Conservation (phyloP, 1,284 basidiomycete genomes). For the Mycosarcoma mackinlayi region DNA sequence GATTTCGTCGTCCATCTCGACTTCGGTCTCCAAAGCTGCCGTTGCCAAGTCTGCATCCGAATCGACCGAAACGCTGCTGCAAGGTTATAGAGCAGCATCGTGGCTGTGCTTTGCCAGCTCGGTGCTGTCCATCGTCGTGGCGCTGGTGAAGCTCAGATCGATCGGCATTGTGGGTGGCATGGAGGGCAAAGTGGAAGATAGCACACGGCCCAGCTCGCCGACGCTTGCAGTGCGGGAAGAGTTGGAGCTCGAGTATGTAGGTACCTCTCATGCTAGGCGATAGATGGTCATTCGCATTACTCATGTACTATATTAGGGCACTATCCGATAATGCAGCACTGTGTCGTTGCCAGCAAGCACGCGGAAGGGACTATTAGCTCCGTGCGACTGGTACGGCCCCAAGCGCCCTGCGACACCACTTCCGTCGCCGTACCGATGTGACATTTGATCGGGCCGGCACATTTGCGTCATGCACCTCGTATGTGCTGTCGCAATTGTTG, state of each 20-base stretch:
- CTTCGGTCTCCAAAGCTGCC: constrained; percentile 40
- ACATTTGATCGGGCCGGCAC: too few species aligned
- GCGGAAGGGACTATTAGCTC: too few species aligned
- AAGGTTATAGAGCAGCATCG: constrained; percentile 54
- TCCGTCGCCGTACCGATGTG: too few species aligned
- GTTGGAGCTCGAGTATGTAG: constrained; percentile 17
- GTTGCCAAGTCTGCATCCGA: constrained; percentile 7
- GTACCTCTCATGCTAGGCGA: constrained; percentile 15
- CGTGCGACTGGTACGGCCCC: too few species aligned
- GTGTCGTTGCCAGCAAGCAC: too few species aligned
- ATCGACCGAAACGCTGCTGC: constrained; percentile 28
- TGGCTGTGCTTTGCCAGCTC: constrained; percentile 57
- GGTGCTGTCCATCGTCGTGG: constrained; percentile 35
- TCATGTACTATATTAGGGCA: not conserved
- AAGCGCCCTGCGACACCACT: too few species aligned
- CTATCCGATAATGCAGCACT: not conserved
- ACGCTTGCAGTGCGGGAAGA: not conserved
- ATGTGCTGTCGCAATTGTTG: too few species aligned
- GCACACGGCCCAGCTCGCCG: constrained; percentile 7
- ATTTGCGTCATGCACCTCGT: too few species aligned
- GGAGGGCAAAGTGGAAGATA: constrained; percentile 43
- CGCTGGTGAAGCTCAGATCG: constrained; percentile 37
- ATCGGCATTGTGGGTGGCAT: constrained; percentile 55
- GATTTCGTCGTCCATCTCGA: constrained; percentile 56
- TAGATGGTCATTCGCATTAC: not conserved